Percentiles rank a stretch among this genome's conserved stretches.
Evolutionary conservation across 2,329 filamentous ascomycete genomes (phyloP).

Genomic region (Phialophora expanda): DNA sequence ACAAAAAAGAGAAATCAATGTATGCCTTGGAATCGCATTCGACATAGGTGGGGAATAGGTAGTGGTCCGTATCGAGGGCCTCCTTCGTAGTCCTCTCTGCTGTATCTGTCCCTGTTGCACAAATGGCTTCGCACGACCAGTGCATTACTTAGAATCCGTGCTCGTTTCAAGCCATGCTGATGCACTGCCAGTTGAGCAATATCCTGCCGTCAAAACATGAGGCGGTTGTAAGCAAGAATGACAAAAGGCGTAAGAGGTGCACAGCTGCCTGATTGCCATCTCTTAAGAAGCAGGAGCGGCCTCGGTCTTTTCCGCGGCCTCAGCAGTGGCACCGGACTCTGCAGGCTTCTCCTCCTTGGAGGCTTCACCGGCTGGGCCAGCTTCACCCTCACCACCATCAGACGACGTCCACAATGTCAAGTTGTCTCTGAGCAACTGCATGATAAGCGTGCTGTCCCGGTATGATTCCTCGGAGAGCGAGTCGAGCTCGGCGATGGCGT

Average conservation of each 20-base stretch:
- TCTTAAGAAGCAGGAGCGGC: constrained; percentile 38
- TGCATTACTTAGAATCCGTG: constrained; percentile 30
- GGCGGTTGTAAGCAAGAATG: constrained; percentile 28
- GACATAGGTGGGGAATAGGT: constrained; percentile 27
- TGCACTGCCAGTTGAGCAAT: constrained; percentile 31
- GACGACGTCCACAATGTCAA: constrained; percentile 97
- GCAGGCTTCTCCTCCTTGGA: constrained; percentile 67
- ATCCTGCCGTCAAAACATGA: constrained; percentile 26
- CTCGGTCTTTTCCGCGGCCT: constrained; percentile 40
- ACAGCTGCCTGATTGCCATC: constrained; percentile 24
- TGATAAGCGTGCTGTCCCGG: constrained; percentile 98
- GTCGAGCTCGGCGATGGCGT: constrained; percentile 98
- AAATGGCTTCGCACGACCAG: constrained; percentile 31
- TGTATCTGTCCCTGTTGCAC: constrained; percentile 29
- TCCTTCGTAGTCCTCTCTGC: constrained; percentile 22
- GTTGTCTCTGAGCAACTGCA: constrained; percentile 98
- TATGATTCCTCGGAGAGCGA: constrained; percentile 97
- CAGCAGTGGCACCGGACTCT: constrained; percentile 51
- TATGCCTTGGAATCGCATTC: constrained; percentile 33
- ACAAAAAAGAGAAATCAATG: constrained; percentile 35
- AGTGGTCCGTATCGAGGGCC: constrained; percentile 21
- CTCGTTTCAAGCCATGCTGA: constrained; percentile 25
- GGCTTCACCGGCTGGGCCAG: constrained; percentile 58
- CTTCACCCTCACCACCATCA: constrained; percentile 79
- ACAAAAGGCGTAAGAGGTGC: constrained; percentile 26